Base-by-base conservation (phyloP, 495 filamentous ascomycete species). In the Penicillium soppii region DNA sequence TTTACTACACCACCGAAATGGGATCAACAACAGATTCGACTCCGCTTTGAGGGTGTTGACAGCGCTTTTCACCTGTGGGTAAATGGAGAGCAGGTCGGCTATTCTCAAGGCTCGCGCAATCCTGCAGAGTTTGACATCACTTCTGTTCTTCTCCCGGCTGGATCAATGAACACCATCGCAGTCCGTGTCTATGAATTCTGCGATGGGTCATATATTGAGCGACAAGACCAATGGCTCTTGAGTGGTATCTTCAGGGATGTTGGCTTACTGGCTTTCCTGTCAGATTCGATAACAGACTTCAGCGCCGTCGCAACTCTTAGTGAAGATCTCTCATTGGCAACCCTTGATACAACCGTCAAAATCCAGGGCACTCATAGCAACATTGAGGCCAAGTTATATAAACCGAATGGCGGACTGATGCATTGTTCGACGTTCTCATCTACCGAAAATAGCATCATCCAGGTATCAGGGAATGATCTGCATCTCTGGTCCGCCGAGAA, bases 171-270 rank as follows among this genome's bases (percentile, higher is more conserved):
- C 49, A 75, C 71, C 16, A 42, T 87, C 3, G 67, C 68, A 6
- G 76, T 85, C 13, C 68, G 75, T 5, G 83, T 86, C 2, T 85
- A 86, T 48, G 80, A 82, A 53, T 84, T 79, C 59, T 84, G 72
- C 13, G 78, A 84, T 59, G 84, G 73, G 12, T 78, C 78, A 7
- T 87, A 87, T 53, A 81, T 87, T 33, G 83, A 86, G 57, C 79
- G 85, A 35, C 83, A 84, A 51, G 82, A 81, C 47, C 70, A 75
- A 75, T 80, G 77, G 74, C 65, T 80, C 22, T 74, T 75, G 3
- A 73, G 73, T 73, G 54, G 86, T 7, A 89, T 89, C 45, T 89
- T 84, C 52, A 76, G 86, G 1, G 85, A 88, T 47, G 84, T 89
- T 5, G 71, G 75, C 21, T 73, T 89, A n/a, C 56, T 87, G 32